Evolutionary conservation across 768 basidiomycete genomes (phyloP).

Genomic region (Ephemerocybe angulata): DNA sequence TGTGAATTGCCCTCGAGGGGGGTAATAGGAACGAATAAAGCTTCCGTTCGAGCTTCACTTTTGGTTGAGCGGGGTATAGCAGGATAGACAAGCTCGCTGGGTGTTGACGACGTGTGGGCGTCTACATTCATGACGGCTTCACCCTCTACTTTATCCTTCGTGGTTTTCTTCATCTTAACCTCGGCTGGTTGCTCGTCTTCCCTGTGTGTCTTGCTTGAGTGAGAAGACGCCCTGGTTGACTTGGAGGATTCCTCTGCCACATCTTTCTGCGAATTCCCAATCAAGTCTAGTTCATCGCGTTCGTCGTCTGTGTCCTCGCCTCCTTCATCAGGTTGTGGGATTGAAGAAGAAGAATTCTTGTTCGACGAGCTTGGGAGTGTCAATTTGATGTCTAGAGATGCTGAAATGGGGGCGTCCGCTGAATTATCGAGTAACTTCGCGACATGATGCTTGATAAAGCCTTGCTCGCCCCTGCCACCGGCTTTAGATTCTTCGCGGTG

Average conservation of each 20-base stretch:
- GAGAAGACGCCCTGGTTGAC: background rate
- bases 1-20: too few species aligned
- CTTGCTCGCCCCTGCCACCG: constrained; percentile 3
- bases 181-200: background rate
- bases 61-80: too few species aligned
- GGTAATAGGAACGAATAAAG: too few species aligned
- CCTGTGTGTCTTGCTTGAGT: background rate
- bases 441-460: constrained; percentile 4
- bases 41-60: too few species aligned
- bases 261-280: constrained; percentile 16
- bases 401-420: background rate
- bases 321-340: background rate
- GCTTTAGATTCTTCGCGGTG: background rate
- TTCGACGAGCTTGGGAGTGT: background rate
- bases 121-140: constrained; percentile 14
- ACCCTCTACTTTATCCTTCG: constrained; percentile 2
- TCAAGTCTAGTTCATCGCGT: constrained; percentile 40
- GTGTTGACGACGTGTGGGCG: background rate
- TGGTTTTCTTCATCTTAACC: constrained; percentile 4
- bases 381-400: background rate
- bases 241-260: background rate
- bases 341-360: background rate
- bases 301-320: constrained; percentile 24
- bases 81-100: background rate
- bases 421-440: background rate